phyloP scores from a whole-genome alignment of 2,329 filamentous ascomycete genomes.

The Stachybotrys chlorohalonatus region DNA sequence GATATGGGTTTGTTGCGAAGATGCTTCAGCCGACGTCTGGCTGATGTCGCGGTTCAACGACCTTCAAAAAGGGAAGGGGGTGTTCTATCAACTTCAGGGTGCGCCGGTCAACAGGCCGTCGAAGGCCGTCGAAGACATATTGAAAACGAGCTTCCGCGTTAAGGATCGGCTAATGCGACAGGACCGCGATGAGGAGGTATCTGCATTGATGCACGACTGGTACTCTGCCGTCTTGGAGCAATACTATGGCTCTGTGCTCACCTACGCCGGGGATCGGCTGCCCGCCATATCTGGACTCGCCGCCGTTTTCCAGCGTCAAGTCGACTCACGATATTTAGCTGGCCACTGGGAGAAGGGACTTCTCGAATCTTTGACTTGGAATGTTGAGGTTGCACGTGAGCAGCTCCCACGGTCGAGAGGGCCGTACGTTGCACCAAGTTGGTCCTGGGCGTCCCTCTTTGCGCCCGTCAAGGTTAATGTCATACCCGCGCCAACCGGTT shows the following conservation, averaged over 20 bases:
- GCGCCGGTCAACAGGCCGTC: no score
- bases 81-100: background rate
- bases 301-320: background rate
- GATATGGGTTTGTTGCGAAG: background rate
- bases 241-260: background rate
- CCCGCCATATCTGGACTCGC: background rate
- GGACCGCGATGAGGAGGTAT: background rate
- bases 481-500: background rate
- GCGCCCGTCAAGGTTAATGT: background rate
- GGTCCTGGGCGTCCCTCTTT: background rate
- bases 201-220: background rate
- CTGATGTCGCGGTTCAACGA: background rate
- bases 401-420: background rate
- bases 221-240: background rate
- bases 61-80: background rate
- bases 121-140: no score
- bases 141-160: background rate
- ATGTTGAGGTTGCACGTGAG: background rate
- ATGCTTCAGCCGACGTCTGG: background rate
- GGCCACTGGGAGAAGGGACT: background rate
- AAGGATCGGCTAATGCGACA: background rate
- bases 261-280: background rate
- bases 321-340: background rate
- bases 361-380: background rate
- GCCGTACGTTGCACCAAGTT: background rate